Conservation (phyloP, 176 grass and related monocot genomes). For the Musa schizocarpa region DNA sequence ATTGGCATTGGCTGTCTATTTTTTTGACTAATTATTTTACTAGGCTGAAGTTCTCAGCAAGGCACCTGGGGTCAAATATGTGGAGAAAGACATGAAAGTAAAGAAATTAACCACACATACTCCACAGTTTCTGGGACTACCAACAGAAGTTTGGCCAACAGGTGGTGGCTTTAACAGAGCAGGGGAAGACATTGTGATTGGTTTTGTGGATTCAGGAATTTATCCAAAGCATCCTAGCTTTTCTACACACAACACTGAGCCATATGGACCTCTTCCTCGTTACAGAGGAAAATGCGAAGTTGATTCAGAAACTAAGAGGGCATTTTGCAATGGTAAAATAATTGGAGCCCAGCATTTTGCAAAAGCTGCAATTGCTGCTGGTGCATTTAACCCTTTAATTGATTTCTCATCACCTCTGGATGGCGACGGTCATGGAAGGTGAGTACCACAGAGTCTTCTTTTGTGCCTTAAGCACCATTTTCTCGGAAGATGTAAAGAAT, state of each 20-base stretch:
- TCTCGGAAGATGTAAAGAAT: no score
- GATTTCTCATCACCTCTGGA: slow-evolving; percentile 95
- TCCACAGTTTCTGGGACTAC: slow-evolving; percentile 82
- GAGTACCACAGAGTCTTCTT: not conserved
- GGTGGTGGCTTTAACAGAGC: slow-evolving; percentile 90
- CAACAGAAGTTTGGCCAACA: slow-evolving; percentile 78
- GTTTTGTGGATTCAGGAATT: slow-evolving; percentile 98
- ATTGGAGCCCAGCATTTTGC: slow-evolving; percentile 98
- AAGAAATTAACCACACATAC: slow-evolving; percentile 94
- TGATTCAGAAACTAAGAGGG: slow-evolving; percentile 61
- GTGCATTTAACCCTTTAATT: slow-evolving; percentile 77
- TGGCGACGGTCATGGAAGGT: slow-evolving; percentile 99
- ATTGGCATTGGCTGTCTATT: not conserved
- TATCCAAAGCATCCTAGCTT: slow-evolving; percentile 84
- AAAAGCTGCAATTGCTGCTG: slow-evolving; percentile 93
- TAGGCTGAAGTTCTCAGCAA: slow-evolving; percentile 73
- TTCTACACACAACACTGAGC: slow-evolving; percentile 55
- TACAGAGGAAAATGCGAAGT: slow-evolving; percentile 93
- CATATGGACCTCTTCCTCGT: slow-evolving; percentile 53
- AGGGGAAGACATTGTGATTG: slow-evolving; percentile 95
- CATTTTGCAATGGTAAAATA: slow-evolving; percentile 97
- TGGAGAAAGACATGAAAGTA: slow-evolving; percentile 89
- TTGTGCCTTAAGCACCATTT: not conserved
- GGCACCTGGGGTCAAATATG: slow-evolving; percentile 70
- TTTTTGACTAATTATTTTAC: slow-evolving; percentile 17